Percentiles rank a stretch among this genome's conserved stretches.
Conservation (phyloP, 2,329 filamentous ascomycete species). For the Lojkania enalia region DNA sequence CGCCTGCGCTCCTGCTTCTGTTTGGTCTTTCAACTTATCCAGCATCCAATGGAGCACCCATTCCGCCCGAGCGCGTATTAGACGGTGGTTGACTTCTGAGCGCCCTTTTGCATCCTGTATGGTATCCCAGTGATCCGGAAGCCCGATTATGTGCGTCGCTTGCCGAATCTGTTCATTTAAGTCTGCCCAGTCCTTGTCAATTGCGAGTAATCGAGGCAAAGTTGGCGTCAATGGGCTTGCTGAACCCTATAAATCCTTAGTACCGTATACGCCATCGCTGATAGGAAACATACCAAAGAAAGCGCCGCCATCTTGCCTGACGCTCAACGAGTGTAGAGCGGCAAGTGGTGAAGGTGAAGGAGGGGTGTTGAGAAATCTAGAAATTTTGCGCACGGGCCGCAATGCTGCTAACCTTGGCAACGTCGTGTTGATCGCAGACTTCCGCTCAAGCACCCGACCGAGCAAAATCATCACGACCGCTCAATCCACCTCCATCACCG, state of each 20-base stretch:
- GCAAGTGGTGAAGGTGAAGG: not conserved
- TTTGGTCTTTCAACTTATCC: conserved; percentile 58
- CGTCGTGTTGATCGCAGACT: conserved; percentile 28
- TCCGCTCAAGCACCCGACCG: conserved; percentile 20
- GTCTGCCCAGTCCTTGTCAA: conserved; percentile 43
- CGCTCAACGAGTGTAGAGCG: not conserved
- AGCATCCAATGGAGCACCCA: conserved; percentile 70
- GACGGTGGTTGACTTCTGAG: conserved; percentile 10
- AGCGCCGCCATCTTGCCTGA: conserved; percentile 28
- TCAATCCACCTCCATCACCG: conserved; percentile 14
- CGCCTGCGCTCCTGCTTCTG: conserved; percentile 41
- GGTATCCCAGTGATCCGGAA: conserved; percentile 34
- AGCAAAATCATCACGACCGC: conserved; percentile 27
- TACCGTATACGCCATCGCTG: not conserved
- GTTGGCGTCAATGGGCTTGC: conserved; percentile 28
- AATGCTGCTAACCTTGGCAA: too few species aligned
- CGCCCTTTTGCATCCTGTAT: conserved; percentile 16
- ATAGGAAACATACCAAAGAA: conserved; percentile 19
- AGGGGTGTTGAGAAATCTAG: conserved; percentile 5
- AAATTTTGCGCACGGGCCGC: conserved; percentile 21
- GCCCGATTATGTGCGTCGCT: conserved; percentile 45
- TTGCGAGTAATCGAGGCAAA: conserved; percentile 44
- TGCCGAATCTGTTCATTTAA: conserved; percentile 47
- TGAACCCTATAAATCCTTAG: conserved; percentile 15
- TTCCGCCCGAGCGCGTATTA: conserved; percentile 55